Evolutionary conservation across 768 basidiomycete species (phyloP).

Genomic region (Myochromella boudieri): DNA sequence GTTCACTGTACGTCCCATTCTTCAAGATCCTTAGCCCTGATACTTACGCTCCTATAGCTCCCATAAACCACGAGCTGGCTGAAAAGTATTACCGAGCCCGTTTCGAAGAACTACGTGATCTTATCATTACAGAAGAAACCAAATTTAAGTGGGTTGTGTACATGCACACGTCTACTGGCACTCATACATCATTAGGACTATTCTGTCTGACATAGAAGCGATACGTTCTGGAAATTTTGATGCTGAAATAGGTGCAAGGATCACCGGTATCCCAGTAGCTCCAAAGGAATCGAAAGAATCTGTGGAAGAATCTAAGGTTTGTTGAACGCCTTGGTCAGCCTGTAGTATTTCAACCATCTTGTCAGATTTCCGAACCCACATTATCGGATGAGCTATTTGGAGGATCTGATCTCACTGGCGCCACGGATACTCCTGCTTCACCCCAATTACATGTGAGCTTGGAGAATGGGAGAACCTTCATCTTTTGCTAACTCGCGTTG

Average conservation of each 20-base stretch:
- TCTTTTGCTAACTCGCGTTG: neutral
- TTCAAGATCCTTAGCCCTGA: neutral
- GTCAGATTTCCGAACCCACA: conserved; percentile 7
- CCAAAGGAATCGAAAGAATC: conserved; percentile 7
- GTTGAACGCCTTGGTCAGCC: neutral
- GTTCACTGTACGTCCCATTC: conserved; percentile 45
- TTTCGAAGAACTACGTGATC: conserved; percentile 66
- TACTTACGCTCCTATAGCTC: conserved; percentile 43
- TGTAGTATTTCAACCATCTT: neutral
- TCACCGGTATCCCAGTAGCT: conserved; percentile 19
- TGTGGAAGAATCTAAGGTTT: conserved; percentile 4
- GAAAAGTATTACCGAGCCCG: conserved; percentile 72
- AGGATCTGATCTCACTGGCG: conserved; percentile 35
- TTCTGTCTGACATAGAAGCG: conserved; percentile 74
- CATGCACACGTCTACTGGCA: neutral
- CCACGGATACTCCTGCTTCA: conserved; percentile 29
- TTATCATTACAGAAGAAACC: conserved; percentile 71
- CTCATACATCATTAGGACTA: conserved; percentile 37
- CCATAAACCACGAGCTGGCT: conserved; percentile 66
- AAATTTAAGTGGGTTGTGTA: conserved; percentile 69
- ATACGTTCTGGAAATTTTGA: conserved; percentile 72
- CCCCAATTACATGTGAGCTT: conserved; percentile 22
- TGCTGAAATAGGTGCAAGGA: conserved; percentile 39
- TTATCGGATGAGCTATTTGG: conserved; percentile 25
- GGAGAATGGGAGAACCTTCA: neutral